A percentile compares a stretch with the other conserved stretches of the same genome.
Evolutionary conservation across 495 filamentous ascomycete genomes (phyloP).

Genomic region (Xylaria longipes): DNA sequence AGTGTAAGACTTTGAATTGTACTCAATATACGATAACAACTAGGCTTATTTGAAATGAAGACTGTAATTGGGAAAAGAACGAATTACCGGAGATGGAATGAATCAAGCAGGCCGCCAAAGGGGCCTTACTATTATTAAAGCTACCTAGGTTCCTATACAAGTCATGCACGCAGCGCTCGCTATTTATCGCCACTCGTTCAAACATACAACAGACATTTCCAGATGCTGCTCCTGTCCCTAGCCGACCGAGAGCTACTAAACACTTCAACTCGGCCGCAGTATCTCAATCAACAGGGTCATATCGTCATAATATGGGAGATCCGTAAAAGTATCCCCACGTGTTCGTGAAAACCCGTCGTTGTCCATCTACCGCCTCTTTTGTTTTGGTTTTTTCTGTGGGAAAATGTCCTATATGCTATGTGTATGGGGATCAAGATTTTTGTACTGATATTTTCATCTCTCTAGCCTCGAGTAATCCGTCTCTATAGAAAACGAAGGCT

Average conservation of each 20-base stretch:
- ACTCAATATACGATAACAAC: not conserved
- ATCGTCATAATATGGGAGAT: constrained; percentile 22
- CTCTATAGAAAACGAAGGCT: constrained; percentile 26
- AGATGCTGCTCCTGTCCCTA: not conserved
- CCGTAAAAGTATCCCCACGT: constrained; percentile 7
- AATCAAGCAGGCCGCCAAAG: not conserved
- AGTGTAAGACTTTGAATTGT: not conserved
- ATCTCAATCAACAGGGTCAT: constrained; percentile 16
- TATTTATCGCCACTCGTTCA: not conserved
- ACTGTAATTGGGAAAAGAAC: not conserved
- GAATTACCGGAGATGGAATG: not conserved
- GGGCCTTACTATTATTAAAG: constrained; percentile 19
- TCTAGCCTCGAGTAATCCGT: constrained; percentile 17
- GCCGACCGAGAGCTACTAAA: not conserved
- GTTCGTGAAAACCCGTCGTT: constrained; percentile 16
- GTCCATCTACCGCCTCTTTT: constrained; percentile 8
- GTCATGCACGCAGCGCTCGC: constrained; percentile 1
- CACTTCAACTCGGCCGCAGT: constrained; percentile 10
- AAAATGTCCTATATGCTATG: constrained; percentile 4
- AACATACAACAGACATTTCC: constrained; percentile 18
- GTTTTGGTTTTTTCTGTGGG: not conserved
- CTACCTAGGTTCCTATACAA: constrained; percentile 23
- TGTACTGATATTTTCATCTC: not conserved
- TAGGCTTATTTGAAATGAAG: not conserved
- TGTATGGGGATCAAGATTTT: constrained; percentile 8